Evolutionary conservation across 2,329 filamentous ascomycete genomes (phyloP), one percentile per base, ranked within the genome.

Genomic region (Epichloe baconii): DNA sequence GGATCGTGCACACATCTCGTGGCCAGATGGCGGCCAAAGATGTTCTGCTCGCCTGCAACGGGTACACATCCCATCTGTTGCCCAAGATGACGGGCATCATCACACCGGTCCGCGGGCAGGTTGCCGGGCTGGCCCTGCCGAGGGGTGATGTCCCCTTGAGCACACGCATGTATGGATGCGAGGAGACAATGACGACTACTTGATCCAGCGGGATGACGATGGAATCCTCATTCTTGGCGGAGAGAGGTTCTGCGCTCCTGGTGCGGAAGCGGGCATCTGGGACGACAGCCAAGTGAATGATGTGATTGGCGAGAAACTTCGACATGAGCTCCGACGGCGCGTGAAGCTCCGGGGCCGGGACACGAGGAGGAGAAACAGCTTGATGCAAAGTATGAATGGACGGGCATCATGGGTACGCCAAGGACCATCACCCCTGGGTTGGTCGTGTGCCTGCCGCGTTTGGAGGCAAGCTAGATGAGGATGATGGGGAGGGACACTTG

Each of bases 21-120:
- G 89, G 88, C n/a, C 70, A 67, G 42, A 75, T 94, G 51, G 63
- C 64, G 0, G 74, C 88, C 1, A 68, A 71, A 12, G 74, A 78
- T 36, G 78, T 95, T 19, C 74, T 95, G 17, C 75, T 95, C 15
- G 85, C 87, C 4, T 91, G 85, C 1, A 95, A 95, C 62, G 90
- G 74, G 3, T 94, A 95, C 65, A 90, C 88, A 0, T 87, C 86
- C 1, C 76, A 82, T 54, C 73, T 95, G 4, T 69, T 91, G 2
- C 86, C 86, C 0, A 62, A 70, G 36, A 83, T 91, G 58, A 72
- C 77, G 8, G 79, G 82, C 56, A 73, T 89, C 8, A 85, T 95
- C 55, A 79, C 90, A 2, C 90, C 90, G 0, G 82, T 86, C 2
- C 74, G 86, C 23, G 88, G 86, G 1, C 82, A 90, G 61, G 80